Evolutionary conservation across 2,329 filamentous ascomycete species (phyloP), one percentile per base, ranked within the genome.

Genomic region (Emmonsia crescens): DNA sequence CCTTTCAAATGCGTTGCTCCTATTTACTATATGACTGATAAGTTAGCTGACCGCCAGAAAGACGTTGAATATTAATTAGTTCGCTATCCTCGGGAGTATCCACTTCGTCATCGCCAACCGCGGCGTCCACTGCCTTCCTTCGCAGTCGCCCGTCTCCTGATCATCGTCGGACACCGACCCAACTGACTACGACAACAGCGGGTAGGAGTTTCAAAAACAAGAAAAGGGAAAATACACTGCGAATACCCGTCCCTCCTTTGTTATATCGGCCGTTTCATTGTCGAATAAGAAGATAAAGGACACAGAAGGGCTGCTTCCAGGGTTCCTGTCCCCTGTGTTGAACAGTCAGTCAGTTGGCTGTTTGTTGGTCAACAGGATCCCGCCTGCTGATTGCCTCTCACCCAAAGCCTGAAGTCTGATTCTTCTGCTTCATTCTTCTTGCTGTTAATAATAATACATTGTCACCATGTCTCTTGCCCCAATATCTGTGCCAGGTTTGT

Each of bases 401-500:
- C 31, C 33, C 33, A 12, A 57, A 57, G 33, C 55, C 55, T 44
- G 55, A n/a, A n/a, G n/a, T n/a, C n/a, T n/a, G n/a, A n/a, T n/a
- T n/a, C 19, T 57, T 12, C 9, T 33, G 5, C 19, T 46, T 27
- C 46, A n/a, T 55, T 5, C n/a, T 38, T 16, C 31, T 16, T 42
- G 38, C 21, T 29, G 38, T 58, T 58, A 46, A 58, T 40, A 58
- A 44, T 19, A 27, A 1, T 49, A 16, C 5, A 4, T 6, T 49
- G 27, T 16, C 40, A 61, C 36, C 59, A 69, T 69, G 68, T 66
- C 67, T 57, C 66, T 68, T 60, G 68, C 67, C 58, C 65, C 68
- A 19, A 61, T 67, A 52, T 66, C 65, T n/a, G 65, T 63, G 65
- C 67, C 67, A 67, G 68, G 68, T 69, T 67, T 55, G 63, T 65